Base-by-base conservation (phyloP, 352 stramenopile genomes). In the Phytopythium cucurbitacearum region DNA sequence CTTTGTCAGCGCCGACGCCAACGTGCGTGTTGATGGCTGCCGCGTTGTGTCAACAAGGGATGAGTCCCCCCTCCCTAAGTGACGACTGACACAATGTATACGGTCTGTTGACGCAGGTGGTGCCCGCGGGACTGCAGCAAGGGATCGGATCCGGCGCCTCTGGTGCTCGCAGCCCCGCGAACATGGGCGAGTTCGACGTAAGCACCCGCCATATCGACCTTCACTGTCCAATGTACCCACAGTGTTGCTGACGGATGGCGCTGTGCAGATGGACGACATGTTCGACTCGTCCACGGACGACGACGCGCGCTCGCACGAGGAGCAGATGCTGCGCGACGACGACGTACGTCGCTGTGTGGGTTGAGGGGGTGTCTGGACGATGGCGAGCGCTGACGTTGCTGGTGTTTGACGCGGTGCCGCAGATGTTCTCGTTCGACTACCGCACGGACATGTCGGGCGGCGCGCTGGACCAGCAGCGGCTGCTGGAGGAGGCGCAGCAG, bases 141-240 rank as follows among this genome's bases (percentile, higher is more conserved):
- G 61, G 62, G 7, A 47, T 54, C n/a, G 43, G 44, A 28, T 38
- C 67, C 41, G 33, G 51, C 34, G 37, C 55, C 21, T 53, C 57
- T 11, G 51, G 51, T 37, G 48, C 60, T 34, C 48, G 57, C 28
- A 46, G 42, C n/a, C 52, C 58, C 43, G 67, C 69, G 57, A 88
- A 87, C 60, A 91, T 91, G 56, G 83, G 83, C 48, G 83, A 94
- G 38, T 74, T 94, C 10, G 79, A 94, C 40, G 76, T 87, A 74
- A 42, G 76, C 60, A 10, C 1, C 40, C 21, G 21, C 21, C 21
- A 28, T 28, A 28, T 28, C 21, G 21, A 28, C 21, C 1, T 28
- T 28, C 2, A 28, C 21, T 3, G 8, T 32, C 15, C 33, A 12
- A 37, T 53, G 15, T 44, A 33, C 21, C 21, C 8, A 1, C 28